Evolutionary conservation across 1,284 basidiomycete species (phyloP).

Genomic region (Puccinia horiana): DNA sequence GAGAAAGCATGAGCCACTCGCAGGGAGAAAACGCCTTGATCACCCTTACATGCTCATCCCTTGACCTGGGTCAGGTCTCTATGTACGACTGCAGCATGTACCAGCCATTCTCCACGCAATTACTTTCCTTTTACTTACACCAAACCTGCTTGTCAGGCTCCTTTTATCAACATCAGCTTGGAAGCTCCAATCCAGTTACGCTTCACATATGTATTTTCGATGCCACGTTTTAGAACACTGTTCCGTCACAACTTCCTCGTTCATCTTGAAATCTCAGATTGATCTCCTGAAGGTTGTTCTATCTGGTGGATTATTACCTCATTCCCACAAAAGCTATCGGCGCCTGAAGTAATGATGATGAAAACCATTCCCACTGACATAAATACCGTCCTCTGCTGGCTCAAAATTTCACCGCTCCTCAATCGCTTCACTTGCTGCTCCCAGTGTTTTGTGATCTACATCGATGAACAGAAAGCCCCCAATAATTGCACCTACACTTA

Average conservation of each 20-base stretch:
- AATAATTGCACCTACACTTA: conserved; percentile 1
- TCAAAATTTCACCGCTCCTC: conserved; percentile 21
- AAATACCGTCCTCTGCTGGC: conserved; percentile 16
- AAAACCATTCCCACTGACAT: background rate
- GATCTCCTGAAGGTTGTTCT: background rate
- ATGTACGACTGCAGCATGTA: no score
- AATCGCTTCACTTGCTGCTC: background rate
- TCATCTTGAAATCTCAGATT: conserved; percentile 27
- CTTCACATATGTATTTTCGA: conserved; percentile 13
- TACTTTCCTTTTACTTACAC: no score
- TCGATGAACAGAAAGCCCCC: background rate
- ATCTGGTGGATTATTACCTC: conserved; percentile 9
- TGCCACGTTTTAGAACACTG: conserved; percentile 29
- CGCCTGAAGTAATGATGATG: background rate
- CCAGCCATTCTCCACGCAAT: no score
- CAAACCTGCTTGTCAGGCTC: background rate
- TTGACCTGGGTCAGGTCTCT: no score
- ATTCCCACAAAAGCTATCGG: background rate
- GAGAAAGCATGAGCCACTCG: no score
- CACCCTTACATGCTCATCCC: no score
- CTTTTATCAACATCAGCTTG: conserved; percentile 2
- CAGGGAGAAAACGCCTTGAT: no score
- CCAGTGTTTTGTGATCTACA: conserved; percentile 12
- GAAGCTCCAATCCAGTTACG: background rate
- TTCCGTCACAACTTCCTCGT: background rate